Percentiles rank a stretch among this genome's conserved stretches.
Evolutionary conservation across 208 protist species (phyloP).

Genomic region (Acanthamoeba pearcei): DNA sequence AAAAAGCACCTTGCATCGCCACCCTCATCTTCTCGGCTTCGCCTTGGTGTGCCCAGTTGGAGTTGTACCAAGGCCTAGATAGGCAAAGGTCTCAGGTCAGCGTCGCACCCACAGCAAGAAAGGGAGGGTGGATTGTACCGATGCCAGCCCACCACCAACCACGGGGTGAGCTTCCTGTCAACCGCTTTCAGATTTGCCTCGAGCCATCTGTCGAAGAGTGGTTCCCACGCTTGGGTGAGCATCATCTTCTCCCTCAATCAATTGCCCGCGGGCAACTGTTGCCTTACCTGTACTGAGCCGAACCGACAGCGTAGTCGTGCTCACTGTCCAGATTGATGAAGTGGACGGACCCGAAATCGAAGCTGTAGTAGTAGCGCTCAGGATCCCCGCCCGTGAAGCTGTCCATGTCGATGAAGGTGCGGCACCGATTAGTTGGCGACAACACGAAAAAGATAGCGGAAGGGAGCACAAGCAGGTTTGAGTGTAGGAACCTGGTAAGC

Average conservation of each 20-base stretch:
- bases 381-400: background rate
- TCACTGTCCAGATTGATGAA: slow-evolving; percentile 42
- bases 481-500: background rate
- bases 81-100: too few species aligned
- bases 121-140: background rate
- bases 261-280: too few species aligned
- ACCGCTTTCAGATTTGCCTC: background rate
- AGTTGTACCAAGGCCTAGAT: slow-evolving; percentile 33
- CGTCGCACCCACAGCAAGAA: background rate
- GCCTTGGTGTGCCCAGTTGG: slow-evolving; percentile 3
- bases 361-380: slow-evolving; percentile 46
- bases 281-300: background rate
- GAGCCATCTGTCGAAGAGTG: slow-evolving; percentile 3
- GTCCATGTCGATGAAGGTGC: background rate
- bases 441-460: background rate
- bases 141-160: background rate
- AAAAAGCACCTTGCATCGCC: background rate
- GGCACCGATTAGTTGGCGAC: background rate
- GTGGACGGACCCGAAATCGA: slow-evolving; percentile 51
- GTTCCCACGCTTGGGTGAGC: background rate
- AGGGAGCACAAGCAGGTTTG: background rate
- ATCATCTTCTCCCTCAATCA: background rate
- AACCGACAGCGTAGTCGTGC: background rate
- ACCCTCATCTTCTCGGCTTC: background rate
- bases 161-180: background rate